These are phyloP conservation scores for Gossypium gossypioides DNA, from an alignment of 441 rosid genomes.

Conservation along the genomic window DNA sequence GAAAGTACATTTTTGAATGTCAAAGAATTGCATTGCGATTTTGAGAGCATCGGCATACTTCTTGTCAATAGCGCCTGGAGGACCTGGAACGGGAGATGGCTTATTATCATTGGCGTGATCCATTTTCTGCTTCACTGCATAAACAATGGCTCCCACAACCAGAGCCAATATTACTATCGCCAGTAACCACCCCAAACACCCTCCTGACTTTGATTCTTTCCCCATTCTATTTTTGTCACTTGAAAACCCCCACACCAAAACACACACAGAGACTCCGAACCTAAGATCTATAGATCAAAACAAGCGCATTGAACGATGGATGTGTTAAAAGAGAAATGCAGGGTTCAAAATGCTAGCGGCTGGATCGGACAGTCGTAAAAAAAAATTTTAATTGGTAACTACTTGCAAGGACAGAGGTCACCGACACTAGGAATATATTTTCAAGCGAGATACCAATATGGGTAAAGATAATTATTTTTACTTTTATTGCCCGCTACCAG, in stretches of 20 bases:
- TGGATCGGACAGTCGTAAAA: not conserved
- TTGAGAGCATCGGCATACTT: slow-evolving; percentile 77
- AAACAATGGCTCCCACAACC: slow-evolving; percentile 42
- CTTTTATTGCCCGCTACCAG: not conserved
- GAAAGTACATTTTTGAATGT: slow-evolving; percentile 66
- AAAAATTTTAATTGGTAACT: not conserved
- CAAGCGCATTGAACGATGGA: slow-evolving; percentile 5
- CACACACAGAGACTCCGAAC: not conserved
- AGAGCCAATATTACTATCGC: slow-evolving; percentile 38
- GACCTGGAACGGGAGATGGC: slow-evolving; percentile 46
- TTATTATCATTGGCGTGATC: slow-evolving; percentile 19
- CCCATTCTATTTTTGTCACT: slow-evolving; percentile 29
- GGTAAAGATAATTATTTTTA: not conserved
- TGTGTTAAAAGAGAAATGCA: not conserved
- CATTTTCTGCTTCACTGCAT: slow-evolving; percentile 38
- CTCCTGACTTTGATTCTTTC: slow-evolving; percentile 44
- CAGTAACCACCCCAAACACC: slow-evolving; percentile 59
- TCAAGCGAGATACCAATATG: not conserved
- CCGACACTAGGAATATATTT: slow-evolving; percentile 4
- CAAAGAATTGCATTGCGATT: slow-evolving; percentile 70
- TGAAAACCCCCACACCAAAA: not conserved
- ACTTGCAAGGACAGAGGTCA: not conserved
- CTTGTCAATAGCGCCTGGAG: slow-evolving; percentile 66
- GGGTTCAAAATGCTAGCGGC: not conserved
- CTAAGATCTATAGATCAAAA: slow-evolving; percentile 10